A percentile compares a stretch with the other conserved stretches of the same genome.
phyloP scores from a whole-genome alignment of 2,329 filamentous ascomycete species.

The Elsinoe australis region DNA sequence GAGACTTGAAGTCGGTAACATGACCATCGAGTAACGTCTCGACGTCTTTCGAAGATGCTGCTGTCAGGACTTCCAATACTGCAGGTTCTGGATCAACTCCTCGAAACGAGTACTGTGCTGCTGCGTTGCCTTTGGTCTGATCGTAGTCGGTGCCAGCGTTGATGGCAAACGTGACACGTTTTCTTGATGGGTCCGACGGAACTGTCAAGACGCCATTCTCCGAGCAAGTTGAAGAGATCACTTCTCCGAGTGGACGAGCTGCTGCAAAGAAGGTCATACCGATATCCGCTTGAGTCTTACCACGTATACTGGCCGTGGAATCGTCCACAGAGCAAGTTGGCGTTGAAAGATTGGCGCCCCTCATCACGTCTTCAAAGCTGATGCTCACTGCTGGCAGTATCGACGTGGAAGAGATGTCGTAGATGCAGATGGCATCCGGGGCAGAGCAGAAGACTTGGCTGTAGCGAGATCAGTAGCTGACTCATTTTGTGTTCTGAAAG shows the following conservation, averaged over 20 bases:
- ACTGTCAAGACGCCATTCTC: slow-evolving; percentile 28
- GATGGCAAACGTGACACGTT: slow-evolving; percentile 36
- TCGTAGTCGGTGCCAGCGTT: slow-evolving; percentile 45
- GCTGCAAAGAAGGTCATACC: slow-evolving; percentile 41
- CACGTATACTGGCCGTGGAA: slow-evolving; percentile 29
- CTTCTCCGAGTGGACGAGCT: slow-evolving; percentile 26
- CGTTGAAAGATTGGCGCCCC: slow-evolving; percentile 21
- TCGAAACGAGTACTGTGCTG: slow-evolving; percentile 41
- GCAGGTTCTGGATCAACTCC: slow-evolving; percentile 39
- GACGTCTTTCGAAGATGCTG: slow-evolving; percentile 32
- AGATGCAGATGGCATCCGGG: slow-evolving; percentile 38
- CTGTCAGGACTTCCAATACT: slow-evolving; percentile 32
- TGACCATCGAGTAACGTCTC: slow-evolving; percentile 32
- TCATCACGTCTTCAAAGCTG: slow-evolving; percentile 37
- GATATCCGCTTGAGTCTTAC: slow-evolving; percentile 36
- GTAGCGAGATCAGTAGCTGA: background rate
- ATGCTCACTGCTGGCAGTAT: slow-evolving; percentile 38
- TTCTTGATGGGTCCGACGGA: slow-evolving; percentile 23
- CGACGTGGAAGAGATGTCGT: slow-evolving; percentile 27
- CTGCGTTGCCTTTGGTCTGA: slow-evolving; percentile 41
- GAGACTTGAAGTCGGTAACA: slow-evolving; percentile 36
- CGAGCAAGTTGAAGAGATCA: slow-evolving; percentile 21
- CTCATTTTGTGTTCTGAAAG: background rate
- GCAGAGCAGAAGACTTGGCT: slow-evolving; percentile 40
- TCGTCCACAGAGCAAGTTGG: slow-evolving; percentile 20